These are phyloP conservation scores for Circinella minor DNA, from an alignment of 371 early-diverging fungal genomes.

Conservation along the genomic window DNA sequence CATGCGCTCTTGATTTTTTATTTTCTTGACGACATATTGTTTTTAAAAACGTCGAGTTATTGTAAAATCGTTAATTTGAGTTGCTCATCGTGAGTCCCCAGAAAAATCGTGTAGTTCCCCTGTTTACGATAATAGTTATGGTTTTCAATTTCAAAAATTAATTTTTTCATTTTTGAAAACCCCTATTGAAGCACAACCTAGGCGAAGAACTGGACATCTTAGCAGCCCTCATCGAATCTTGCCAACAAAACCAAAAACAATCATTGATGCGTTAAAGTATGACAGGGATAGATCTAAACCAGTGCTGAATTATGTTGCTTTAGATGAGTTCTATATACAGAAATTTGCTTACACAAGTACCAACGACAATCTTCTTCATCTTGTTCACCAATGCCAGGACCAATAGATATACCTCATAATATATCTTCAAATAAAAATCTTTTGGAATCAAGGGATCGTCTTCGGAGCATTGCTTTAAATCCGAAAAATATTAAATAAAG, in stretches of 20 bases:
- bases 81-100: no score
- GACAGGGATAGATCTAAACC: neutral
- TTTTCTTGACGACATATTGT: no score
- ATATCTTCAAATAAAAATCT: neutral
- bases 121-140: no score
- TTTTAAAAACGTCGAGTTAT: no score
- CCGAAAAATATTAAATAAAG: neutral
- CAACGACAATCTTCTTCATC: neutral
- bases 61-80: no score
- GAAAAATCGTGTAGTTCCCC: no score
- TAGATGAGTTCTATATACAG: neutral
- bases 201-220: neutral
- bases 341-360: conserved; percentile 2
- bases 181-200: neutral
- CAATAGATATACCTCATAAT: conserved; percentile 1
- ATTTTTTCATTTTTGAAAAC: no score
- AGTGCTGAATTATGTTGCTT: neutral
- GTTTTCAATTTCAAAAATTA: no score
- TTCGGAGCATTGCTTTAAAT: neutral
- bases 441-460: neutral
- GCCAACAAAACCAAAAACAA: conserved; percentile 15
- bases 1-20: no score
- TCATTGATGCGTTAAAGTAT: neutral
- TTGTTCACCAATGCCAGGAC: neutral
- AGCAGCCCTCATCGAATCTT: conserved; percentile 12